phyloP scores from a whole-genome alignment of 345 rosid species.

The Raphanus raphanistrum region DNA sequence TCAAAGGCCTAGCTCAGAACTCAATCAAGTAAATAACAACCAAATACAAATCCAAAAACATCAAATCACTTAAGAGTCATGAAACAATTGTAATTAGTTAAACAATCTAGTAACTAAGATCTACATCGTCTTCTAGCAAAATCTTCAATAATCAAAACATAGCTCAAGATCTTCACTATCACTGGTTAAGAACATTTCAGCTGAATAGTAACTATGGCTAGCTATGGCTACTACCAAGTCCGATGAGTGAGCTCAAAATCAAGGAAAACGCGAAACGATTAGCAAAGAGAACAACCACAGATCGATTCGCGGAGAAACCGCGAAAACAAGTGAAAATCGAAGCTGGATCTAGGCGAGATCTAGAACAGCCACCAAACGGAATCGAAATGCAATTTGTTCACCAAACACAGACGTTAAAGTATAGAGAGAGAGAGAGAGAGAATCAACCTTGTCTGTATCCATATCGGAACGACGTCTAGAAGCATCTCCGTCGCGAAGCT shows the following conservation, averaged over 20 bases:
- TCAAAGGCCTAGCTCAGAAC: not conserved
- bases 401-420: slow-evolving; percentile 26
- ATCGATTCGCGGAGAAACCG: slow-evolving; percentile 30
- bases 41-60: not conserved
- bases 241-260: slow-evolving; percentile 6
- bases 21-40: not conserved
- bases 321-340: not conserved
- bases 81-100: not conserved
- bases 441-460: slow-evolving; percentile 54
- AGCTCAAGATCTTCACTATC: not conserved
- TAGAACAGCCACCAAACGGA: slow-evolving; percentile 17
- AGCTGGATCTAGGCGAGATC: slow-evolving; percentile 42
- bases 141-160: too few relatives aligned
- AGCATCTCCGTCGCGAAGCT: slow-evolving; percentile 41
- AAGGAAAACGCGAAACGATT: not conserved
- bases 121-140: not conserved
- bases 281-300: not conserved
- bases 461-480: slow-evolving; percentile 45
- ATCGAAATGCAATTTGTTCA: slow-evolving; percentile 5
- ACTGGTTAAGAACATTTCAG: not conserved
- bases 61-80: not conserved
- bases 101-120: slow-evolving; percentile 10
- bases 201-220: not conserved
- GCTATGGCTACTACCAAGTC: slow-evolving; percentile 20
- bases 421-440: not conserved